Conservation (phyloP, 257 asterid genomes). For the Knoxia roxburghii region DNA sequence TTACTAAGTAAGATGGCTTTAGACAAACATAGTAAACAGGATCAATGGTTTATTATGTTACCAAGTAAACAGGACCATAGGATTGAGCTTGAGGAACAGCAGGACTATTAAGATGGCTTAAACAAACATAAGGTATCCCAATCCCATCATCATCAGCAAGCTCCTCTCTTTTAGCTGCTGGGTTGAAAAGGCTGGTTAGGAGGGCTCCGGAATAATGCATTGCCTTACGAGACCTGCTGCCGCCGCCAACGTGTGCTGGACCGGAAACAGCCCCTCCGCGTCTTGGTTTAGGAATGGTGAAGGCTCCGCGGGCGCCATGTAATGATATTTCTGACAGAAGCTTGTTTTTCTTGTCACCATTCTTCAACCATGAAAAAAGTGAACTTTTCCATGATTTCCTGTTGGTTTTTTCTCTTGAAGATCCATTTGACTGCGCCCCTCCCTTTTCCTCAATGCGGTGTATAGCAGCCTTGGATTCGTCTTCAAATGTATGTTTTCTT, state of each 20-base stretch:
- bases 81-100: conserved; percentile 32
- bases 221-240: conserved; percentile 27
- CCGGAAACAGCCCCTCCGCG: conserved; percentile 50
- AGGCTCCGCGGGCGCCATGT: conserved; percentile 18
- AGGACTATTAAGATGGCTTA: conserved; percentile 32
- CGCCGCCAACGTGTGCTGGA: conserved; percentile 27
- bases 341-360: conserved; percentile 39
- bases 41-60: conserved; percentile 34
- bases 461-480: conserved; percentile 11
- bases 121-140: conserved; percentile 55
- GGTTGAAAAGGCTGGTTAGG: conserved; percentile 30
- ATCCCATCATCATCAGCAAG: conserved; percentile 1
- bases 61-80: conserved; percentile 75
- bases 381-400: conserved; percentile 67
- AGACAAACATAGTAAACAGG: neutral
- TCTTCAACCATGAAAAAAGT: conserved; percentile 57
- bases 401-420: conserved; percentile 28
- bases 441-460: conserved; percentile 13
- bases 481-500: conserved; percentile 25
- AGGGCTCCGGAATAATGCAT: conserved; percentile 50
- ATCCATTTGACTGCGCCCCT: conserved; percentile 20
- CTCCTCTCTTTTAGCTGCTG: conserved; percentile 27
- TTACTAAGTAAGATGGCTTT: too few relatives aligned
- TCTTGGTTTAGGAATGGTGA: conserved; percentile 23
- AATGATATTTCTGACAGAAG: conserved; percentile 9